phyloP scores from a whole-genome alignment of 2,329 filamentous ascomycete genomes.

The Xylariaceae sp. region DNA sequence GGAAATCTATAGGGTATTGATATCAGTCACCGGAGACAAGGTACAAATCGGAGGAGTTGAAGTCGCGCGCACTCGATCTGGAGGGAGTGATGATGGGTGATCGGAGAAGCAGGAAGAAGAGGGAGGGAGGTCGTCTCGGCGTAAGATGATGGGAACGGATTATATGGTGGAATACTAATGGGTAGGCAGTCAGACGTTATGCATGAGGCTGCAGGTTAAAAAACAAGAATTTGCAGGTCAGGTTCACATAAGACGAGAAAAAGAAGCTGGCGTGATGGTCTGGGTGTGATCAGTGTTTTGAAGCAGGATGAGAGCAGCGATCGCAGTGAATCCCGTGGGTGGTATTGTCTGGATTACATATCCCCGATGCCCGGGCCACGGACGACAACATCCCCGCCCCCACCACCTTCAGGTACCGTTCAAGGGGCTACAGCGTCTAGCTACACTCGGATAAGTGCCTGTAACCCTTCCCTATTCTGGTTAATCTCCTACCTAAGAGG shows the following conservation, averaged over 20 bases:
- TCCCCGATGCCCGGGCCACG: neutral
- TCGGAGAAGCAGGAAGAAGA: constrained; percentile 11
- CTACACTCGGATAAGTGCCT: neutral
- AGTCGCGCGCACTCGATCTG: neutral
- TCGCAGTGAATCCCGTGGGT: neutral
- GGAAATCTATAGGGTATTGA: neutral
- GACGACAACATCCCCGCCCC: neutral
- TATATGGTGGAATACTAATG: neutral
- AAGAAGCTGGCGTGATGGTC: neutral
- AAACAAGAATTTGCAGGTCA: neutral
- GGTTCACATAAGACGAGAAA: constrained; percentile 1
- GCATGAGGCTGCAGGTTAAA: constrained; percentile 6
- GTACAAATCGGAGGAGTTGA: neutral
- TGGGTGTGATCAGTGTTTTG: neutral
- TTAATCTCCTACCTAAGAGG: neutral
- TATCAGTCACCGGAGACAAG: neutral
- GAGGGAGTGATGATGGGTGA: neutral
- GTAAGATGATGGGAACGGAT: neutral
- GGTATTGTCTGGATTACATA: neutral
- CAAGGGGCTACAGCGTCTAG: neutral
- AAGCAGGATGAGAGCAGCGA: constrained; percentile 9
- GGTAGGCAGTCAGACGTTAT: constrained; percentile 9
- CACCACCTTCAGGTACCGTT: neutral
- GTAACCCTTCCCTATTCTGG: neutral
- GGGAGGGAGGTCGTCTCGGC: constrained; percentile 6